Evolutionary conservation across 768 basidiomycete species (phyloP).

Genomic region (Termitomyces sp.): DNA sequence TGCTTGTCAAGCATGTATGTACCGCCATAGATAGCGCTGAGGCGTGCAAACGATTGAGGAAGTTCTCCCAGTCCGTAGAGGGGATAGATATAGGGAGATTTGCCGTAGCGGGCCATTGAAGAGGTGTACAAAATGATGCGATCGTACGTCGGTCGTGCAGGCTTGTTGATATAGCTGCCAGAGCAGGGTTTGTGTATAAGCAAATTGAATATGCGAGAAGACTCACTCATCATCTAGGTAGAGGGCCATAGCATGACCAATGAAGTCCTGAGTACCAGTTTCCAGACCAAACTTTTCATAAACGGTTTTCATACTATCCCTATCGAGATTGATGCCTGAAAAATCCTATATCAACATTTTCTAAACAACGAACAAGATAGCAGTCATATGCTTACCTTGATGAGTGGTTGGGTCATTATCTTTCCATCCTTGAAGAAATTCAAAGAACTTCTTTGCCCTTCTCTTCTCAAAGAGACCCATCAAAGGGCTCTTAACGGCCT

Average conservation of each 20-base stretch:
- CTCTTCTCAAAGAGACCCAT: conserved; percentile 99
- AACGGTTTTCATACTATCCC: conserved; percentile 86
- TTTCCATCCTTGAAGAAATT: conserved; percentile 92
- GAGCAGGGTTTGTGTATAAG: not conserved
- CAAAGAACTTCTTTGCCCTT: conserved; percentile 97
- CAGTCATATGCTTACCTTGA: conserved; percentile 53
- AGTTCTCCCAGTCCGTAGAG: conserved; percentile 98
- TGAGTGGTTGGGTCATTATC: conserved; percentile 96
- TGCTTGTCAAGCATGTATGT: conserved; percentile 99
- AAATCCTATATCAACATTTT: not conserved
- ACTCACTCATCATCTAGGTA: conserved; percentile 96
- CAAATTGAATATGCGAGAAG: not conserved
- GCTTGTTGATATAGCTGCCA: conserved; percentile 83
- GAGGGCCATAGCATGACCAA: conserved; percentile 98
- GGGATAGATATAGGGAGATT: conserved; percentile 99
- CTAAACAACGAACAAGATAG: not conserved
- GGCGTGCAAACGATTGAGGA: conserved; percentile 96
- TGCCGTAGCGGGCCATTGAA: conserved; percentile 98
- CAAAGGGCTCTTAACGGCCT: conserved; percentile 89
- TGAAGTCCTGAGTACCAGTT: conserved; percentile 96
- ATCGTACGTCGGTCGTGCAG: conserved; percentile 86
- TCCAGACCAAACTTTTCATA: conserved; percentile 98
- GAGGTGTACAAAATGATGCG: conserved; percentile 96
- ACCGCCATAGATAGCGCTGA: conserved; percentile 97
- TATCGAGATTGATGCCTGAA: conserved; percentile 82